Evolutionary conservation across 2,329 filamentous ascomycete genomes (phyloP), one percentile per base, ranked within the genome.

Genomic region (Aspergillus piperis): DNA sequence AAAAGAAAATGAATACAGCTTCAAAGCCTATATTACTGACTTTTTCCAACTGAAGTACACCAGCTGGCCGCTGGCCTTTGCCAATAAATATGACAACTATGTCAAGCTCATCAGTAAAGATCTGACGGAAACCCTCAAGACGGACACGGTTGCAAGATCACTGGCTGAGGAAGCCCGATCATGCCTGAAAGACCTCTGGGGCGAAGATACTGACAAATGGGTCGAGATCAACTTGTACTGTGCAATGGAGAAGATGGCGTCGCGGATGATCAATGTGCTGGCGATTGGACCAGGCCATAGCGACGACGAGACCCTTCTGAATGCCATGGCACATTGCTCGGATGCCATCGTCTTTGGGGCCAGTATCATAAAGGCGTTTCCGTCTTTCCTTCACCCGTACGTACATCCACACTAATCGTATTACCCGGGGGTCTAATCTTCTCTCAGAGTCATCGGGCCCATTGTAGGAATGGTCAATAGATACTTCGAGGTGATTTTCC

Each of bases 51-150:
- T 63, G 39, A 50, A 52, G 36, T 63, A 63, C 47, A 63, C 61
- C 21, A 63, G 61, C 48, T 63, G 61, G 61, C 61, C 61, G 5
- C 54, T 63, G 10, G 61, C 61, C 15, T 63, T 63, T 11, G 39
- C 61, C 1, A 55, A 61, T 8, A 59, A 58, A 39, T 63, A 63
- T 39, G 61, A 63, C 32, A 59, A 51, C 17, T 63, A 61, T 44
- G 61, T 63, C 55, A 63, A 63, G 41, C 52, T 63, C 7, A 59
- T 63, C 55, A 63, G 61, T 51, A 63, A 63, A 32, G 61, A 63
- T 42, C 58, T 63, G n/a, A 56, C 58, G 30, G 61, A 58, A 11
- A 63, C 61, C 17, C 55, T 63, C 8, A 61, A 51, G 21, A 48
- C 61, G 19, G 52, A 60, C 27, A 30, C 50, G 10, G 44, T 63